Evolutionary conservation across 352 stramenopile genomes (phyloP).

Genomic region (Thalassiosira exigua): DNA sequence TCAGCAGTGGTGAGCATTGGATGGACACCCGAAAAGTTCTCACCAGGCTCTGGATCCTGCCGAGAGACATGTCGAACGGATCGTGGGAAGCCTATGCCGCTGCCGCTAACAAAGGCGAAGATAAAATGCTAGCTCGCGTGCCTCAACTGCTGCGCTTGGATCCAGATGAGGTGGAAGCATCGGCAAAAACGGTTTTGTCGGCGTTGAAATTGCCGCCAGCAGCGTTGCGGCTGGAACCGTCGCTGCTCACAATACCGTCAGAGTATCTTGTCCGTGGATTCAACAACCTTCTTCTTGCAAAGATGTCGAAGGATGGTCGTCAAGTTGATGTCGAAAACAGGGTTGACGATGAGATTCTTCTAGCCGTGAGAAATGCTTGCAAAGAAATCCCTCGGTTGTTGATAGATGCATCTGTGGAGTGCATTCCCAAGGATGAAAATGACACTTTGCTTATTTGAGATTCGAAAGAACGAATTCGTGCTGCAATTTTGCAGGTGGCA

Average conservation of each 20-base stretch:
- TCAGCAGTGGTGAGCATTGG: slow-evolving; percentile 18
- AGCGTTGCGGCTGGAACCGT: slow-evolving; percentile 17
- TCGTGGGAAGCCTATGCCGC: slow-evolving; percentile 2
- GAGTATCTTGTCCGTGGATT: slow-evolving; percentile 11
- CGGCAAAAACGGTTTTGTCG: slow-evolving; percentile 22
- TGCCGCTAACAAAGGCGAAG: slow-evolving; percentile 10
- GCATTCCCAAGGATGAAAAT: no score
- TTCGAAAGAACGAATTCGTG: no score
- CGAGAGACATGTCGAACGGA: slow-evolving; percentile 27
- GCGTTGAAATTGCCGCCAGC: slow-evolving; percentile 11
- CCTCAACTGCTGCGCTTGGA: slow-evolving; percentile 20
- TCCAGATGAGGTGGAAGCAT: slow-evolving; percentile 7
- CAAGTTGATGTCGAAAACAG: no score
- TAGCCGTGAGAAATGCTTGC: slow-evolving; percentile 9
- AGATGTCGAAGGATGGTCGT: not conserved
- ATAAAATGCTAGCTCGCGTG: slow-evolving; percentile 1
- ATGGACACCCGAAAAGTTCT: slow-evolving; percentile 8
- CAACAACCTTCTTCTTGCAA: not conserved
- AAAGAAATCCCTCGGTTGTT: slow-evolving; percentile 24
- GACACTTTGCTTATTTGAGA: no score
- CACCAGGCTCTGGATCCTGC: slow-evolving; percentile 15
- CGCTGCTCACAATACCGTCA: slow-evolving; percentile 14
- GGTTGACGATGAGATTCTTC: not conserved
- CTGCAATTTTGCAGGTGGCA: no score
- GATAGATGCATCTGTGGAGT: no score